Percentiles rank a stretch among this genome's conserved stretches.
phyloP scores from a whole-genome alignment of 2,329 filamentous ascomycete genomes.

The Atkinsonella hypoxylon region DNA sequence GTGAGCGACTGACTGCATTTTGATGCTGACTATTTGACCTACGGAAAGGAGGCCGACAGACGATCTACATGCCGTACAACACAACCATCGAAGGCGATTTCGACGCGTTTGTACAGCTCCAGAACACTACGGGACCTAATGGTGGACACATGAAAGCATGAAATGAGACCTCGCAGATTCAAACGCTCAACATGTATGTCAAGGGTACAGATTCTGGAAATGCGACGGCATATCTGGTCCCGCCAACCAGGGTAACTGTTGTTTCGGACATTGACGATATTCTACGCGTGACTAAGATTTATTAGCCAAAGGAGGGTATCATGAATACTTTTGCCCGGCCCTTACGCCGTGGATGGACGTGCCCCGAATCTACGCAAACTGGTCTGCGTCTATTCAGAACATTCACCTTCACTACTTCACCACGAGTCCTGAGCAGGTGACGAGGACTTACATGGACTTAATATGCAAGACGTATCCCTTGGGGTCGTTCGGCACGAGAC shows the following conservation, averaged over 20 bases:
- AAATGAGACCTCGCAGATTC: conserved; percentile 51
- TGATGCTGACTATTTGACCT: not conserved
- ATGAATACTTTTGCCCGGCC: conserved; percentile 64
- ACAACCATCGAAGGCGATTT: conserved; percentile 62
- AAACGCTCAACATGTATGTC: conserved; percentile 56
- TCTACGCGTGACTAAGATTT: conserved; percentile 70
- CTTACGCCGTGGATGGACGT: conserved; percentile 65
- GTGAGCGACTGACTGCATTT: not conserved
- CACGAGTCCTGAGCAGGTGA: conserved; percentile 67
- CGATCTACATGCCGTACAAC: conserved; percentile 49
- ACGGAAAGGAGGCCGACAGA: conserved; percentile 45
- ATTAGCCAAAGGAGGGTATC: conserved; percentile 60
- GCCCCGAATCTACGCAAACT: conserved; percentile 67
- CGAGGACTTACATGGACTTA: conserved; percentile 67
- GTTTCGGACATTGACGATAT: conserved; percentile 74
- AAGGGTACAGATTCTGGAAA: conserved; percentile 57
- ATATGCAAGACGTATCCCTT: conserved; percentile 69
- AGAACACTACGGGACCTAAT: conserved; percentile 39
- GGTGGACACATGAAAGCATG: conserved; percentile 44
- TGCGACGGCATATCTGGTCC: conserved; percentile 65
- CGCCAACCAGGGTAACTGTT: conserved; percentile 56
- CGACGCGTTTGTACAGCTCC: conserved; percentile 55
- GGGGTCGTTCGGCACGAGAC: conserved; percentile 66
- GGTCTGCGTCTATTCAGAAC: conserved; percentile 52
- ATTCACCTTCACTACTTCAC: conserved; percentile 75